Base-by-base conservation (phyloP, 164 flowering plant genomes). In the Houttuynia cordata region DNA sequence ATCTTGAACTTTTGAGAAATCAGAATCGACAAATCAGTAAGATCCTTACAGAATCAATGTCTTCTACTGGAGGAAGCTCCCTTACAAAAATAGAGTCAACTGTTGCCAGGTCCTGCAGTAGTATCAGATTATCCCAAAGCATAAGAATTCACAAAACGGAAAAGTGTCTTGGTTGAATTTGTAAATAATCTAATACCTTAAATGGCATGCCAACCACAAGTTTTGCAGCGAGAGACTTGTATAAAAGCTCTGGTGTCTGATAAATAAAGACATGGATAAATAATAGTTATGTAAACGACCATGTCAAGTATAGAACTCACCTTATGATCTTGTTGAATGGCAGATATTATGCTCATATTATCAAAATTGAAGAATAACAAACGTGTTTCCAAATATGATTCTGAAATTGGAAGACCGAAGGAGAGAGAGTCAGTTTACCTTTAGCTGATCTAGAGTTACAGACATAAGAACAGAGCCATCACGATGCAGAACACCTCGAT, bases 391-490 rank as follows among this genome's bases (percentile, higher is more conserved):
- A 30, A 30, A 30, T 30, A 30, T 20, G 22, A n/a, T 8, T n/a
- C 23, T n/a, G 55, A 52, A 52, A 19, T n/a, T n/a, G 3, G 22
- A 49, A 45, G 49, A 30, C 42, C 19, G 20, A 17, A 59, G 39
- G 13, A 15, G 20, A 45, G 12, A n/a, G n/a, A 54, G 21, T 14
- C 18, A 37, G 47, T 19, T 24, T 64, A 92, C 98, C 93, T 92
- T 92, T 68, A 92, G 73, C 70, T 87, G 91, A 67, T 92, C 81
- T 64, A 82, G 71, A 64, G 98, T 75, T 50, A 92, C 90, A 39
- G 91, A 74, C 96, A 92, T 84, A 69, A 92, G 83, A 70, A 92
- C 98, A 70, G 98, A 92, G 52, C 98, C 96, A 81, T 92, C 98
- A 64, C 98, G 96, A 69, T 92, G 98, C 56, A 92, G 83, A 52